A percentile compares a stretch with the other conserved stretches of the same genome.
These are phyloP conservation scores for Kodamaea kakaduensis DNA, from an alignment of 805 yeast genomes.

Conservation along the genomic window DNA sequence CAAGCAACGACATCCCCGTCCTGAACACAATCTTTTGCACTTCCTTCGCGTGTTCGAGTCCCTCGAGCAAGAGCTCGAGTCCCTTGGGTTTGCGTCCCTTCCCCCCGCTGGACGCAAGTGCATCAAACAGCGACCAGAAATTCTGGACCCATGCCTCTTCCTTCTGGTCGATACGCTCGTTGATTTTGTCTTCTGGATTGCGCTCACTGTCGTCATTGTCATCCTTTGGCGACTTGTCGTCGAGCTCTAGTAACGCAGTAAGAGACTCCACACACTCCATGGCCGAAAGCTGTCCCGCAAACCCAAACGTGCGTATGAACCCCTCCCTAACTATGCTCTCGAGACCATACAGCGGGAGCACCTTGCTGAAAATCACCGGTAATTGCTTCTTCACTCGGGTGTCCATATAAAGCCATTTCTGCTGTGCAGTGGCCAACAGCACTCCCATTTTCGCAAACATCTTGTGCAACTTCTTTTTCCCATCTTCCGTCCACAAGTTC, in stretches of 20 bases:
- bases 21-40: slow-evolving; percentile 80
- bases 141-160: slow-evolving; percentile 72
- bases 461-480: slow-evolving; percentile 79
- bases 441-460: slow-evolving; percentile 97
- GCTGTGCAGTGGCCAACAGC: slow-evolving; percentile 81
- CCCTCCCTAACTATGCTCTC: slow-evolving; percentile 84
- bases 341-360: slow-evolving; percentile 71
- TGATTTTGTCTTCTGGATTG: slow-evolving; percentile 18
- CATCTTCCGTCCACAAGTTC: slow-evolving; percentile 87
- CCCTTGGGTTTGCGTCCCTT: slow-evolving; percentile 30
- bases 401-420: slow-evolving; percentile 90
- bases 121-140: slow-evolving; percentile 60
- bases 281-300: slow-evolving; percentile 81
- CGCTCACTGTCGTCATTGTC: slow-evolving; percentile 17
- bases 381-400: slow-evolving; percentile 70
- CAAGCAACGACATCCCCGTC: slow-evolving; percentile 87
- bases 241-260: slow-evolving; percentile 76
- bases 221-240: slow-evolving; percentile 22
- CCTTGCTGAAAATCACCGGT: slow-evolving; percentile 62
- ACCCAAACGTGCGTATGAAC: slow-evolving; percentile 82
- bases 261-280: slow-evolving; percentile 90
- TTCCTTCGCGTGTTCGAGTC: slow-evolving; percentile 77
- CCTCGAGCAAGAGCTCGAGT: slow-evolving; percentile 56
- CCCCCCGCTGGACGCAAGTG: slow-evolving; percentile 32
- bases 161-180: slow-evolving; percentile 32